Evolutionary conservation across 352 stramenopile genomes (phyloP).

Genomic region (Pythium brachiatum): DNA sequence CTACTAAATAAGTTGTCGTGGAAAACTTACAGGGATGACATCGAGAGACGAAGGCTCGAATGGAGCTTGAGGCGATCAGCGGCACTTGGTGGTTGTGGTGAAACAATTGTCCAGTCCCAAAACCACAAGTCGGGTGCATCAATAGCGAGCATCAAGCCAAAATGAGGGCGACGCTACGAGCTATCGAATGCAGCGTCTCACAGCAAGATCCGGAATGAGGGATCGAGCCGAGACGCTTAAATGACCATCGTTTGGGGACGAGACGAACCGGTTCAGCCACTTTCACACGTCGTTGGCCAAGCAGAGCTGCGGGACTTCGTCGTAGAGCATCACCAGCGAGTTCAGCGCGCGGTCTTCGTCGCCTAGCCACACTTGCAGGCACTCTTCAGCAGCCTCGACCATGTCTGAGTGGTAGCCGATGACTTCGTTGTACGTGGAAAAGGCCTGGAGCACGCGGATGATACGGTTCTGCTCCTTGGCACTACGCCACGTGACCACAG

Average conservation of each 20-base stretch:
- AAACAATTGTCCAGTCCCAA: not conserved
- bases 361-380: constrained; percentile 50
- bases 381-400: constrained; percentile 52
- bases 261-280: not conserved
- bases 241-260: not conserved
- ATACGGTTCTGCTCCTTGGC: constrained; percentile 35
- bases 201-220: constrained; percentile 25
- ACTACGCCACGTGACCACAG: constrained; percentile 29
- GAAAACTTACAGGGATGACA: too few relatives aligned
- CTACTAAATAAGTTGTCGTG: too few relatives aligned
- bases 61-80: not conserved
- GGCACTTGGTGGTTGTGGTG: not conserved
- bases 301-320: constrained; percentile 49
- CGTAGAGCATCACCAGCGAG: constrained; percentile 58
- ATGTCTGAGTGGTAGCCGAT: constrained; percentile 52
- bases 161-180: constrained; percentile 39
- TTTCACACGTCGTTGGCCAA: not conserved
- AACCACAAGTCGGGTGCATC: not conserved
- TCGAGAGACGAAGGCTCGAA: too few relatives aligned
- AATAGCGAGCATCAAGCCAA: constrained; percentile 33
- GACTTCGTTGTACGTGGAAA: constrained; percentile 72
- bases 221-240: constrained; percentile 24
- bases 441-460: constrained; percentile 57
- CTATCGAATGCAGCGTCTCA: not conserved
- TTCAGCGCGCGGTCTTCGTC: constrained; percentile 64